Evolutionary conservation across 345 rosid species (phyloP), one percentile per base, ranked within the genome.

Genomic region (Populus euphratica): DNA sequence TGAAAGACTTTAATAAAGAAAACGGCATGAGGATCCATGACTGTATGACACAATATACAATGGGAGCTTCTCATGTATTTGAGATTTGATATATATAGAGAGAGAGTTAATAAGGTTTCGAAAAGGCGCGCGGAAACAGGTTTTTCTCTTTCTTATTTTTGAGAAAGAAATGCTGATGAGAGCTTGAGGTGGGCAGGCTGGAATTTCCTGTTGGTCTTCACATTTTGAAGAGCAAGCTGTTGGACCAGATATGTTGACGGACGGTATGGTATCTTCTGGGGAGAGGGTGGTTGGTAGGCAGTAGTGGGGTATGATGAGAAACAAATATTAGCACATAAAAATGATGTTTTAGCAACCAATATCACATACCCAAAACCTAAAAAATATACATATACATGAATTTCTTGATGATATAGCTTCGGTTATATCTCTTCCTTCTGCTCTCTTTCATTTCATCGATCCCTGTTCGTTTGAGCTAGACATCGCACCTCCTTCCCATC

Each of bases 401-500:
- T 43, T 43, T 43, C 38, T 44, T 62, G 18, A 49, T 73, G 74
- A 83, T 67, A 1, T 27, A 27, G 78, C 13, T 68, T 29, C 33
- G 56, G 75, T 72, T 76, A 21, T 78, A 67, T 78, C 39, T 31
- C 36, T 33, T 33, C 36, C 0, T 33, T 5, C 3, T 33, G 36
- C 36, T 33, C 36, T 33, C n/a, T 56, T 8, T 33, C n/a, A 44
- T 50, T 5, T 0, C 27, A 35, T 52, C 43, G 27, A 12, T 61
- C 71, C 38, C 47, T 33, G 25, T 43, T 61, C 13, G 77, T 43
- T 61, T 18, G 77, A 84, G 44, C 38, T 31, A 44, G 87, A 84
- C 87, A 56, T 41, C 5, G 12, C 79, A 81, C 65, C 85, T 71
- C 73, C n/a, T 63, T 63, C 73, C 73, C 81, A 62, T 85, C 81